Evolutionary conservation across 2,329 filamentous ascomycete species (phyloP).

Genomic region (Talaromyces verruculosus): DNA sequence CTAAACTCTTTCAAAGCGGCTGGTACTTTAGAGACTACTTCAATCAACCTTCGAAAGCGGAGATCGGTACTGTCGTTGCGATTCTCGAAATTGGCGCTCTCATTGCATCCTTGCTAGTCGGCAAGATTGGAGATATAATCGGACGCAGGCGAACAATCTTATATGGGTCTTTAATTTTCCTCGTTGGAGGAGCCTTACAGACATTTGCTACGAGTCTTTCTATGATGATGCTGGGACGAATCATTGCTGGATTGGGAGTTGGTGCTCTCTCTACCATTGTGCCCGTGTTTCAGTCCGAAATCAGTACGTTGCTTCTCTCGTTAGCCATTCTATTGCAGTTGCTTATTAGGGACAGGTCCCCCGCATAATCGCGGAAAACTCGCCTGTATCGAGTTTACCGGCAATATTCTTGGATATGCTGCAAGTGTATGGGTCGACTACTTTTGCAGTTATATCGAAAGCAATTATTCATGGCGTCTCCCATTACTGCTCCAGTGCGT

Average conservation of each 20-base stretch:
- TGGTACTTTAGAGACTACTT: conserved; percentile 90
- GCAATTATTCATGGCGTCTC: conserved; percentile 82
- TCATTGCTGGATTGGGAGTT: conserved; percentile 81
- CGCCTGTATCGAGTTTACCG: conserved; percentile 96
- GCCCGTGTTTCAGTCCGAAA: conserved; percentile 90
- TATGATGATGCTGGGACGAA: conserved; percentile 82
- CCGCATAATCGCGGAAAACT: conserved; percentile 94
- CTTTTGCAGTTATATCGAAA: conserved; percentile 87
- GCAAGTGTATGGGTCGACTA: conserved; percentile 99
- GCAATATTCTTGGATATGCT: conserved; percentile 93
- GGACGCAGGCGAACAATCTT: conserved; percentile 87
- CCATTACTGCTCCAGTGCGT: conserved; percentile 89
- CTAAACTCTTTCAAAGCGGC: conserved; percentile 58
- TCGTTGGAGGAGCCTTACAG: conserved; percentile 79
- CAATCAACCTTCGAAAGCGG: conserved; percentile 77
- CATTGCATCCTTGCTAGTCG: conserved; percentile 81
- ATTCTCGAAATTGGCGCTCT: conserved; percentile 94
- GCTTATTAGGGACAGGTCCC: conserved; percentile 59
- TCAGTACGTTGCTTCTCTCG: conserved; percentile 40
- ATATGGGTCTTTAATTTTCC: conserved; percentile 88
- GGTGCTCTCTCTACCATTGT: conserved; percentile 90
- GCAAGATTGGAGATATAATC: conserved; percentile 85
- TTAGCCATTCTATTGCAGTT: background rate
- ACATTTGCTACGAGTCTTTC: conserved; percentile 77
- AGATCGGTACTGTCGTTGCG: conserved; percentile 96